phyloP scores from a whole-genome alignment of 108 stramenopile genomes.

The Fragilaria crotonensis region DNA sequence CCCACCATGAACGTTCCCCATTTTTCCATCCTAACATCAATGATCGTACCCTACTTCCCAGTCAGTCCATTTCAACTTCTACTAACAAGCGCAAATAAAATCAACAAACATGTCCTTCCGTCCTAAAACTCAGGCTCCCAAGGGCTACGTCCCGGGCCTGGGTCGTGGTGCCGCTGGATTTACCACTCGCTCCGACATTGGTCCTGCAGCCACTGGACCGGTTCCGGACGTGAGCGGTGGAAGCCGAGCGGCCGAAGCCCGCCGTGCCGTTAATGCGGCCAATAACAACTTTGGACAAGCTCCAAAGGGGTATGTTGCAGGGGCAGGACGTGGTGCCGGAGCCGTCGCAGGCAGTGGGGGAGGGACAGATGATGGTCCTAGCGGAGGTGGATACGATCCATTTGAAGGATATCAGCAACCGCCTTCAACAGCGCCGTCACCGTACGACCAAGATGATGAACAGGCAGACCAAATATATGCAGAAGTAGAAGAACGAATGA shows the following conservation, averaged over 20 bases:
- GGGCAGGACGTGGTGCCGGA: slow-evolving; percentile 67
- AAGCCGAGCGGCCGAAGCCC: slow-evolving; percentile 22
- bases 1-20: too few relatives aligned
- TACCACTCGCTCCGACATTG: slow-evolving; percentile 94
- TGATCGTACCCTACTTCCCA: too few relatives aligned
- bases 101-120: slow-evolving; percentile 1
- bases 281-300: slow-evolving; percentile 76
- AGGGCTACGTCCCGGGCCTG: slow-evolving; percentile 92
- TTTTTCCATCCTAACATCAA: too few relatives aligned
- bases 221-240: slow-evolving; percentile 6
- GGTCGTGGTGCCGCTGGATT: slow-evolving; percentile 98
- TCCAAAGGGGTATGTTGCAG: slow-evolving; percentile 81
- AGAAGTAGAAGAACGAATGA: slow-evolving; percentile 94
- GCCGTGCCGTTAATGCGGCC: background rate
- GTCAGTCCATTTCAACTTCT: too few relatives aligned
- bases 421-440: slow-evolving; percentile 38
- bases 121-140: slow-evolving; percentile 33
- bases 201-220: slow-evolving; percentile 51
- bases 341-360: slow-evolving; percentile 19
- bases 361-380: slow-evolving; percentile 16
- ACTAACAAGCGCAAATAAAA: too few relatives aligned
- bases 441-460: slow-evolving; percentile 90
- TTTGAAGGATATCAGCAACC: slow-evolving; percentile 10
- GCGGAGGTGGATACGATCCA: slow-evolving; percentile 14
- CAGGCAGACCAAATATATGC: slow-evolving; percentile 96